Evolutionary conservation across 306 rosid genomes (phyloP).

Genomic region (Hippophae rhamnoides): DNA sequence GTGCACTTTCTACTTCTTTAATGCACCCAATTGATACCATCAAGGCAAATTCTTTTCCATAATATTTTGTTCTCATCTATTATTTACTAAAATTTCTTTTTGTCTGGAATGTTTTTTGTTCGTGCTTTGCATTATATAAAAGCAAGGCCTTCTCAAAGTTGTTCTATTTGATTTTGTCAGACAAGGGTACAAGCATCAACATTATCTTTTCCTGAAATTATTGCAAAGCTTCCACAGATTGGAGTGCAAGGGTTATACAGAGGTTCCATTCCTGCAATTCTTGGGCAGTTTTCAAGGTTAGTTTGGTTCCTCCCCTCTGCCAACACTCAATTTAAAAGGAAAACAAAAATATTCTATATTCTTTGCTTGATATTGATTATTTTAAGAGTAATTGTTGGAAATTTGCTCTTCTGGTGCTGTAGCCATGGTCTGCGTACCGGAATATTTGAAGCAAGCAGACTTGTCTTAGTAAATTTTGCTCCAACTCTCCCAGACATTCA

Average conservation of each 20-base stretch:
- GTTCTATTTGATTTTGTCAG: constrained; percentile 37
- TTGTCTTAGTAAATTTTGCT: constrained; percentile 71
- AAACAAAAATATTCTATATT: neutral
- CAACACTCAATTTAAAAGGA: constrained; percentile 2
- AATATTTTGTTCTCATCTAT: neutral
- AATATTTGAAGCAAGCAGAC: constrained; percentile 90
- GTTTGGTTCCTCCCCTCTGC: constrained; percentile 13
- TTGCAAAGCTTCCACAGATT: constrained; percentile 89
- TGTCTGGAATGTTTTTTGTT: constrained; percentile 8
- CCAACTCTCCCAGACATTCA: constrained; percentile 90
- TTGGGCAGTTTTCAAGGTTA: constrained; percentile 99
- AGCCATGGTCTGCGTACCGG: constrained; percentile 99
- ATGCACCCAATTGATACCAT: constrained; percentile 88
- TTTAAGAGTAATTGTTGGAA: constrained; percentile 21
- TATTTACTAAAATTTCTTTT: neutral
- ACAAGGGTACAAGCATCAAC: constrained; percentile 95
- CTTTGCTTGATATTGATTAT: neutral
- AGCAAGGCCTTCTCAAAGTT: constrained; percentile 16
- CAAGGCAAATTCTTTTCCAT: constrained; percentile 51
- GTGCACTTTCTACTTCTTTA: constrained; percentile 88
- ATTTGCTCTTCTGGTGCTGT: constrained; percentile 33
- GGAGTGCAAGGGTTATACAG: constrained; percentile 81
- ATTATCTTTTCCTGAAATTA: constrained; percentile 81
- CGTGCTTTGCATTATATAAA: constrained; percentile 9
- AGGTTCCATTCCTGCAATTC: constrained; percentile 96